phyloP scores from a whole-genome alignment of 2,329 filamentous ascomycete genomes.

The Neofusicoccum umdonicola region DNA sequence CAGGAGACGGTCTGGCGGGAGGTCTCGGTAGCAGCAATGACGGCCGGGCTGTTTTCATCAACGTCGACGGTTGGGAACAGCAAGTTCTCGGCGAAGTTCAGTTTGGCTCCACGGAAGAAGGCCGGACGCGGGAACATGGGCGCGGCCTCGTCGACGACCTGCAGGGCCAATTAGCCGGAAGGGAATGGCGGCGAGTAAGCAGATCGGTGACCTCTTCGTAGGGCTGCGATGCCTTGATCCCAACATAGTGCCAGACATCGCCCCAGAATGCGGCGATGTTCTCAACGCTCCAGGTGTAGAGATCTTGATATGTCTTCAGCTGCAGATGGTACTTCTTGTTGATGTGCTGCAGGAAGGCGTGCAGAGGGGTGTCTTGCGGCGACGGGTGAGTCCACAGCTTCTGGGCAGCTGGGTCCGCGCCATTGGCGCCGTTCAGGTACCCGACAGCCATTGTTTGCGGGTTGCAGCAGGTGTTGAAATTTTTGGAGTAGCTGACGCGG shows the following conservation, averaged over 20 bases:
- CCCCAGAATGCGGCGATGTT: constrained; percentile 78
- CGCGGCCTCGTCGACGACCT: constrained; percentile 67
- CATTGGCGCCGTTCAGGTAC: constrained; percentile 3
- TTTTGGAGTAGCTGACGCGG: not conserved
- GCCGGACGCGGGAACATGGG: constrained; percentile 82
- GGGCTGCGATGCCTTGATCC: constrained; percentile 65
- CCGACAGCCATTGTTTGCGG: not conserved
- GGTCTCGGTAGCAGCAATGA: constrained; percentile 80
- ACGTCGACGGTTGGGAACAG: constrained; percentile 65
- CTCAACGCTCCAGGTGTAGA: constrained; percentile 82
- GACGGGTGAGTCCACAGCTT: constrained; percentile 67
- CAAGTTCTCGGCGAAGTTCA: constrained; percentile 96
- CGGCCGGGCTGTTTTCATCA: constrained; percentile 62
- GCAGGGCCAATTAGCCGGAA: constrained; percentile 10
- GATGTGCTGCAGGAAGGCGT: constrained; percentile 67
- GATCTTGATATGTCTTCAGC: constrained; percentile 66
- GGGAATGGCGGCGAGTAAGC: not conserved
- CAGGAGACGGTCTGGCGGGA: constrained; percentile 67
- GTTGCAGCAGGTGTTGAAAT: not conserved
- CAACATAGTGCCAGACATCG: constrained; percentile 79
- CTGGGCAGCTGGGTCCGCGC: not conserved
- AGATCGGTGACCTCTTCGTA: constrained; percentile 55
- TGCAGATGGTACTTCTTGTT: constrained; percentile 64
- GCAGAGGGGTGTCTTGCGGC: constrained; percentile 68
- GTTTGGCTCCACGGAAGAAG: constrained; percentile 74